Base-by-base conservation (phyloP, 441 rosid genomes). In the Euphorbia corollata region DNA sequence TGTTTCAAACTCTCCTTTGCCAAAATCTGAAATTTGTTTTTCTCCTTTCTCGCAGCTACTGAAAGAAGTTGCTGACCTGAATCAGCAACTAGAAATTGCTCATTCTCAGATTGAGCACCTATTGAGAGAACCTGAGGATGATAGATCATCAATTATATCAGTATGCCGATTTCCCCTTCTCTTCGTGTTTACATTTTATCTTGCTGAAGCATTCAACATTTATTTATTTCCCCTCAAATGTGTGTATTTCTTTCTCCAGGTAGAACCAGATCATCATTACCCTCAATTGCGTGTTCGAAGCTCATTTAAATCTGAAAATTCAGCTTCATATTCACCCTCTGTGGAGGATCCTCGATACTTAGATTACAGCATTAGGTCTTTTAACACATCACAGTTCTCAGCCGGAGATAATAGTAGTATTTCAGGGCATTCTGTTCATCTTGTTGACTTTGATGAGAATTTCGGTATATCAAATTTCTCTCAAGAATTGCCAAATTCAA, bases 241-340 rank as follows among this genome's bases (percentile, higher is more conserved):
- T 60, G 47, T 12, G 16, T 45, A 20, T 65, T 53, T 69, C 72
- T 72, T 71, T 63, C 9, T 76, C 45, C 88, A 91, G 96, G 90
- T 61, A 73, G 79, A 72, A 63, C 68, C 73, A 60, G 85, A 79
- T 71, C 71, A 63, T 68, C 85, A 79, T 45, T 95, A 92, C 79
- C 99, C 97, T 39, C 84, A 84, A 76, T 75, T 88, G 75, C 84
- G 89, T n/a, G 88, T 90, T 72, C 87, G 81, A 51, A 77, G 69
- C 65, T 85, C 97, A 53, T 87, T 87, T 87, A 91, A 74, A 68
- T 85, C 80, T 64, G 88, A 78, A 57, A 71, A 64, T 73, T 71
- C 83, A 50, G 57, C 71, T 71, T 74, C 84, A 50, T 84, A 74
- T 63, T 68, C 72, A 67, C 77, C 75, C 51, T 41, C 67, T 65